Evolutionary conservation across 495 filamentous ascomycete species (phyloP).

Genomic region (Annulohypoxylon bovei): DNA sequence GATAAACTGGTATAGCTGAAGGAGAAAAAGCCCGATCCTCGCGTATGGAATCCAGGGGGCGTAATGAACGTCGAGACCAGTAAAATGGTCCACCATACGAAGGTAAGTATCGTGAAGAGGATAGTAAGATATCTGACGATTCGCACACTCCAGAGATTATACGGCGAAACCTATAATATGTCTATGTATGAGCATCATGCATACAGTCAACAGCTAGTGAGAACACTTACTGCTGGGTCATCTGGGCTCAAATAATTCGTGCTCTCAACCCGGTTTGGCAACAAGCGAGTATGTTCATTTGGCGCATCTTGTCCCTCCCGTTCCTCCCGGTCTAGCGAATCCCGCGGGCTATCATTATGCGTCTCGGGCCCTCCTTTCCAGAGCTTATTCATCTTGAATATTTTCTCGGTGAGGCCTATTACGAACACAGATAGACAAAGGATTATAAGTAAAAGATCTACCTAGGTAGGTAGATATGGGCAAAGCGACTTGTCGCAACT

Average conservation of each 20-base stretch:
- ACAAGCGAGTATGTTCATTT: conserved; percentile 79
- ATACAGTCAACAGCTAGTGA: neutral
- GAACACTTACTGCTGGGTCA: conserved; percentile 81
- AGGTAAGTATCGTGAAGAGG: conserved; percentile 74
- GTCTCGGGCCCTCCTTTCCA: conserved; percentile 48
- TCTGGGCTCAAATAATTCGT: conserved; percentile 84
- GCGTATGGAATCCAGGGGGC: conserved; percentile 82
- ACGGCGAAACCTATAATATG: conserved; percentile 80
- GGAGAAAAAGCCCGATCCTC: conserved; percentile 89
- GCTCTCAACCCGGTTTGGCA: conserved; percentile 65
- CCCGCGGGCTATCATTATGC: conserved; percentile 36
- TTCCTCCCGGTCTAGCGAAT: conserved; percentile 33
- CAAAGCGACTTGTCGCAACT: neutral
- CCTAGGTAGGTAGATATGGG: neutral
- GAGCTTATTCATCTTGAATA: conserved; percentile 56
- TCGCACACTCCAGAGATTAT: conserved; percentile 92
- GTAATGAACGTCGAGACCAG: conserved; percentile 88
- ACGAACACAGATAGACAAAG: neutral
- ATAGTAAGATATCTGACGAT: conserved; percentile 77
- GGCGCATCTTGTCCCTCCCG: conserved; percentile 45
- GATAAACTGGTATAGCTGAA: conserved; percentile 83
- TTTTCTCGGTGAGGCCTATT: neutral
- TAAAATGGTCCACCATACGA: conserved; percentile 90
- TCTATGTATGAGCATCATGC: neutral
- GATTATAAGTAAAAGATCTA: neutral